These are phyloP conservation scores for Paramyrothecium sp. DNA, from an alignment of 2,329 filamentous ascomycete genomes.

Conservation along the genomic window DNA sequence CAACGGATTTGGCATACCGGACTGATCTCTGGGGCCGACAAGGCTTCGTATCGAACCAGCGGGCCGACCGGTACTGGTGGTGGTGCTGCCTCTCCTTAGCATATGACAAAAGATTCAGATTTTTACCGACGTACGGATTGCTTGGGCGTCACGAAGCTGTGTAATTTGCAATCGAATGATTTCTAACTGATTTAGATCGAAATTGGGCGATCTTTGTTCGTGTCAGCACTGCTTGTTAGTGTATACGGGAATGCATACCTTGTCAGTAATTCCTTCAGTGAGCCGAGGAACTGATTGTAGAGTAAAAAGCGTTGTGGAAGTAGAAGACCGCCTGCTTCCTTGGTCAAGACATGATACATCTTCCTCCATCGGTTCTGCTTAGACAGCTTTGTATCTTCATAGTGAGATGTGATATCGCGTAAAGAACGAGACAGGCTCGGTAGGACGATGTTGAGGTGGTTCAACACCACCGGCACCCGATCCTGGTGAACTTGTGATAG, in stretches of 20 bases:
- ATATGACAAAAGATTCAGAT: not conserved
- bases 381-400: constrained; percentile 47
- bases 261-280: constrained; percentile 48
- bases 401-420: constrained; percentile 49
- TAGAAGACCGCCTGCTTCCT: constrained; percentile 49
- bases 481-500: constrained; percentile 49
- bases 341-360: constrained; percentile 56
- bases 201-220: constrained; percentile 39
- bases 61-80: constrained; percentile 32
- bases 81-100: constrained; percentile 25
- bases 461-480: constrained; percentile 49
- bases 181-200: constrained; percentile 56
- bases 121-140: constrained; percentile 42
- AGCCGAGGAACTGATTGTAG: constrained; percentile 53
- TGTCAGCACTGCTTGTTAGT: constrained; percentile 10
- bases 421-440: constrained; percentile 54
- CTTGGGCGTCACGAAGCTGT: constrained; percentile 49
- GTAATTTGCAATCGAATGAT: constrained; percentile 46
- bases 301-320: constrained; percentile 53
- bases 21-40: constrained; percentile 15
- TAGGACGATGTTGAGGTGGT: constrained; percentile 55
- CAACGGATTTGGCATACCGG: constrained; percentile 19
- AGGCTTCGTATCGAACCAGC: constrained; percentile 28
- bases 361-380: constrained; percentile 53
- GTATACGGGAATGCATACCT: constrained; percentile 32